Evolutionary conservation across 106 monocot genomes (phyloP).

Genomic region (Gastrodia elata): DNA sequence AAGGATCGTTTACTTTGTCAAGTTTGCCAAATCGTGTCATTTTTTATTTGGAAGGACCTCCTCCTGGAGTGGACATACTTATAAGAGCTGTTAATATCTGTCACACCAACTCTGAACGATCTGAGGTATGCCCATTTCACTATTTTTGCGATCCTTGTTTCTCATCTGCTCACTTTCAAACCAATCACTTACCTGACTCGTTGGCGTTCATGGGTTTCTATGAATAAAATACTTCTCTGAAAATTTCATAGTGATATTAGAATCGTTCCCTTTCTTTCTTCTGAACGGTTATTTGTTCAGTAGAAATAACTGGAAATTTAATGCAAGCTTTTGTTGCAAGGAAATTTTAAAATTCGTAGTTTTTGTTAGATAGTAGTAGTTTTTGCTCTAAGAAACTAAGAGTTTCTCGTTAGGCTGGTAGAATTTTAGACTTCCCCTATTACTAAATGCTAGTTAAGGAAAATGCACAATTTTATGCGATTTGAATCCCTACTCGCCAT

Average conservation of each 20-base stretch:
- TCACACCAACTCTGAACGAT: constrained; percentile 16
- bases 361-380: constrained; percentile 3
- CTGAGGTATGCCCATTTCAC: constrained; percentile 21
- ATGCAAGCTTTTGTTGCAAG: not conserved
- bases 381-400: not conserved
- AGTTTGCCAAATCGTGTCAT: constrained; percentile 31
- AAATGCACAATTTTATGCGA: not conserved
- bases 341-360: not conserved
- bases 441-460: not conserved
- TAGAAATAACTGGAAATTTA: constrained; percentile 1
- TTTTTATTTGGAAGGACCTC: constrained; percentile 67
- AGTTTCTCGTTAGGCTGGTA: not conserved
- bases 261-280: not conserved
- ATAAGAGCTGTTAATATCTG: constrained; percentile 40
- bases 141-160: too few species aligned
- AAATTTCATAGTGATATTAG: not conserved
- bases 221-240: not conserved
- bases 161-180: not conserved
- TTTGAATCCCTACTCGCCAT: not conserved
- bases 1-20: constrained; percentile 52
- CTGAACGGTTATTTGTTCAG: not conserved
- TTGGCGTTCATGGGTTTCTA: not conserved
- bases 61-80: constrained; percentile 49
- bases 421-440: not conserved
- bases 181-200: not conserved